Evolutionary conservation across 257 asterid species (phyloP).

Genomic region (Solanum sparsipilum): DNA sequence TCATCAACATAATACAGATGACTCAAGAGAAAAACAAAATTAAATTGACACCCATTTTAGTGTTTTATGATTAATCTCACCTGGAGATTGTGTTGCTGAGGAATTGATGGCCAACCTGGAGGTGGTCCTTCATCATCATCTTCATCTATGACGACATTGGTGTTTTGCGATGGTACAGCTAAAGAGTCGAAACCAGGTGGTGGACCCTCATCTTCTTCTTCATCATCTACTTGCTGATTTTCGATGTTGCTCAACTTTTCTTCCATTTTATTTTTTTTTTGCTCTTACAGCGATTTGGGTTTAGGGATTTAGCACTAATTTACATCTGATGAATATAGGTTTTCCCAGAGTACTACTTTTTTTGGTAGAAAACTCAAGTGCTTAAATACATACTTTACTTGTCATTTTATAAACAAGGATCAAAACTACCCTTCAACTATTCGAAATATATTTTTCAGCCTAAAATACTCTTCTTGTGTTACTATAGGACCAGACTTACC

Average conservation of each 20-base stretch:
- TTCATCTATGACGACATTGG: slow-evolving; percentile 4
- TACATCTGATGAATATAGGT: neutral
- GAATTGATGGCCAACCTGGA: slow-evolving; percentile 55
- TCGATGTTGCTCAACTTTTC: neutral
- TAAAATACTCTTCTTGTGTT: too few species aligned
- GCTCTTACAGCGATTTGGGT: neutral
- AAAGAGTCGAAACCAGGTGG: slow-evolving; percentile 70
- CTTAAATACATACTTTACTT: neutral
- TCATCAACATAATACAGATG: neutral
- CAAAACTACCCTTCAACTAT: accelerated
- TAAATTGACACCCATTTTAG: neutral
- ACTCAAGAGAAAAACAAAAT: neutral
- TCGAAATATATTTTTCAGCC: too few species aligned
- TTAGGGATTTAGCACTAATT: neutral
- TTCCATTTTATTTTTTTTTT: neutral
- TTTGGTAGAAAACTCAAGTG: neutral
- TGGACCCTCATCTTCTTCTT: slow-evolving; percentile 70
- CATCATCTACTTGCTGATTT: neutral
- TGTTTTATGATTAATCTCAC: slow-evolving; percentile 9
- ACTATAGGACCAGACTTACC: accelerated
- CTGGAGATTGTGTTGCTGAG: slow-evolving; percentile 17
- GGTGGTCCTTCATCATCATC: slow-evolving; percentile 62
- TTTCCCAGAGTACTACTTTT: neutral
- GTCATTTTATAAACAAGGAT: neutral
- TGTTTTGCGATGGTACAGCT: slow-evolving; percentile 9